Conservation (phyloP, 1,284 basidiomycete species). For the Phylloporus sp. region DNA sequence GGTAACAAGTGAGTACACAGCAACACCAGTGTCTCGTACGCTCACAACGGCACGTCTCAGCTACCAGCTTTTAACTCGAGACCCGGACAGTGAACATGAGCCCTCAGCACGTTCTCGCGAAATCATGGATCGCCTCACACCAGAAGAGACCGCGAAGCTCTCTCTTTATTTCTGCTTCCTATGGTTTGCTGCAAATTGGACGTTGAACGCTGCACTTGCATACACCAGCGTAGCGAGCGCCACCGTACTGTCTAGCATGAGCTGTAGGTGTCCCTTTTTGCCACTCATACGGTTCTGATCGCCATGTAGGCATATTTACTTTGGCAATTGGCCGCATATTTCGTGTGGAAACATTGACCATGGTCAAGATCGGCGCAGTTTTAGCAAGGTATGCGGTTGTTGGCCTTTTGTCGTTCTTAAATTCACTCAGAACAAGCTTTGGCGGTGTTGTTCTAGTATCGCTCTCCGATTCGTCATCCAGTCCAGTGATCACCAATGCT, state of each 20-base stretch:
- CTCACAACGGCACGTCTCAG: slow-evolving; percentile 19
- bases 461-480: slow-evolving; percentile 68
- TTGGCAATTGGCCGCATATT: slow-evolving; percentile 86
- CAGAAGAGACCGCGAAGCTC: slow-evolving; percentile 76
- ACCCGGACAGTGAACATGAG: slow-evolving; percentile 18
- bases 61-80: slow-evolving; percentile 37
- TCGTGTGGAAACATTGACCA: slow-evolving; percentile 81
- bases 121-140: slow-evolving; percentile 59
- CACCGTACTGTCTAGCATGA: slow-evolving; percentile 88
- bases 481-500: slow-evolving; percentile 25
- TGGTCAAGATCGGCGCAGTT: slow-evolving; percentile 84
- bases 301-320: slow-evolving; percentile 89
- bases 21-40: not conserved
- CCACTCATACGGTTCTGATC: slow-evolving; percentile 8
- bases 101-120: slow-evolving; percentile 27
- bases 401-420: slow-evolving; percentile 1
- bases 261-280: slow-evolving; percentile 61
- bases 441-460: slow-evolving; percentile 88
- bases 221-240: slow-evolving; percentile 92
- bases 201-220: slow-evolving; percentile 80
- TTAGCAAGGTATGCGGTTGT: slow-evolving; percentile 69
- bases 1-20: slow-evolving; percentile 20
- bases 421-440: slow-evolving; percentile 57
- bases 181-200: slow-evolving; percentile 94
- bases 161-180: slow-evolving; percentile 83